Evolutionary conservation across 2,329 filamentous ascomycete genomes (phyloP).

Genomic region (Fusarium protoensiforme): DNA sequence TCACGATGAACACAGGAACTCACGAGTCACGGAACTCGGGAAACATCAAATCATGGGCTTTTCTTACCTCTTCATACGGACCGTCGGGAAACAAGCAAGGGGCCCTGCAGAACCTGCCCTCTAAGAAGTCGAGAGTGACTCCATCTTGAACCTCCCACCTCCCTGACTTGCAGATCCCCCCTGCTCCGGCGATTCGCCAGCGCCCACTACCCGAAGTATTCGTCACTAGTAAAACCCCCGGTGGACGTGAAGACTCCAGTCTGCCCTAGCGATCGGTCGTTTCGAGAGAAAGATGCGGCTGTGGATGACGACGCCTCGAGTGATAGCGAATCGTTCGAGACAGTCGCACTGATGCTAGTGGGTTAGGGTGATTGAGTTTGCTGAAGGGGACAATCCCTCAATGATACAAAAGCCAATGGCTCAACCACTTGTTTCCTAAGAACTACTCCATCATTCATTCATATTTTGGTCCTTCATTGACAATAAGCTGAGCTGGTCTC

Average conservation of each 20-base stretch:
- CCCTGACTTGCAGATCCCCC: constrained; percentile 10
- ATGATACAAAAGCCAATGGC: background rate
- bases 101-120: background rate
- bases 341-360: background rate
- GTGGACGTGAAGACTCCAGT: background rate
- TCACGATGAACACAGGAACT: background rate
- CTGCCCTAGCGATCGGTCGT: constrained; percentile 1
- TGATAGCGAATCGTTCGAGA: background rate
- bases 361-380: background rate
- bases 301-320: constrained; percentile 4
- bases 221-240: background rate
- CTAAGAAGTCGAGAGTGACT: background rate
- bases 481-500: background rate
- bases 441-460: background rate
- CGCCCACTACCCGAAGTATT: background rate
- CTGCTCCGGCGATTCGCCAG: background rate
- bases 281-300: background rate
- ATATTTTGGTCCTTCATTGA: background rate
- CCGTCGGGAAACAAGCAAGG: background rate
- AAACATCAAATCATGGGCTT: background rate
- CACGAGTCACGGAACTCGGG: background rate
- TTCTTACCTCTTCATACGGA: background rate
- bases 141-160: background rate
- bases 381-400: background rate
- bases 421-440: background rate